These are phyloP conservation scores for Trapa bicornis DNA, from an alignment of 345 rosid species.

Conservation along the genomic window DNA sequence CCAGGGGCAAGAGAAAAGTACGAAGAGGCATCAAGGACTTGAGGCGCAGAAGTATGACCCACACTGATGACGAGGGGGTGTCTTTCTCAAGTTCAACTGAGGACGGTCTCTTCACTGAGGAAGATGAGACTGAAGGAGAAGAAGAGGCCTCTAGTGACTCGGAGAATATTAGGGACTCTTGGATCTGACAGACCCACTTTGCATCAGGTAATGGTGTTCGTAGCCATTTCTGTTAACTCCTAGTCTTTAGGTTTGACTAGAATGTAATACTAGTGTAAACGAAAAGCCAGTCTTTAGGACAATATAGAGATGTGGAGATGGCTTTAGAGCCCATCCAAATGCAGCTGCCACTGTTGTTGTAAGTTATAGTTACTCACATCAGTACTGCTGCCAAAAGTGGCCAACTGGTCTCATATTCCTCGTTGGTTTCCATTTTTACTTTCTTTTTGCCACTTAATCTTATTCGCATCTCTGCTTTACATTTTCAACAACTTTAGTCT, in stretches of 20 bases:
- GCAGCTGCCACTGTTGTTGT: background rate
- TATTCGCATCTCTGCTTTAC: no score
- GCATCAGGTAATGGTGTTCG: background rate
- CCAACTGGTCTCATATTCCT: background rate
- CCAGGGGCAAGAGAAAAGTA: slow-evolving; percentile 87
- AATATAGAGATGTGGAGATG: background rate
- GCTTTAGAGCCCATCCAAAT: background rate
- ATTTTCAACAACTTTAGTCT: no score
- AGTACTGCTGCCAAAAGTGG: background rate
- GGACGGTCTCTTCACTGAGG: slow-evolving; percentile 67
- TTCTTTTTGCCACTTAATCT: slow-evolving; percentile 25
- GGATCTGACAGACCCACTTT: slow-evolving; percentile 3
- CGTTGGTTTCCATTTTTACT: background rate
- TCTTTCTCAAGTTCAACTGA: slow-evolving; percentile 5
- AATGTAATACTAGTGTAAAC: background rate
- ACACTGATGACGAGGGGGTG: slow-evolving; percentile 39
- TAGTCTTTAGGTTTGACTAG: background rate
- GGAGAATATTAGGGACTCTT: slow-evolving; percentile 33
- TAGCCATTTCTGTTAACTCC: background rate
- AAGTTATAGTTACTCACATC: background rate
- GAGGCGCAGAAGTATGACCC: slow-evolving; percentile 41
- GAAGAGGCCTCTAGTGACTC: slow-evolving; percentile 55
- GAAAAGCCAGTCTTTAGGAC: background rate
- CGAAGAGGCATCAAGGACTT: slow-evolving; percentile 68
- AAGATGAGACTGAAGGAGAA: slow-evolving; percentile 33